Evolutionary conservation across 192 early-diverging fungal species (phyloP), one percentile per base, ranked within the genome.

Genomic region (Diversispora eburnea): DNA sequence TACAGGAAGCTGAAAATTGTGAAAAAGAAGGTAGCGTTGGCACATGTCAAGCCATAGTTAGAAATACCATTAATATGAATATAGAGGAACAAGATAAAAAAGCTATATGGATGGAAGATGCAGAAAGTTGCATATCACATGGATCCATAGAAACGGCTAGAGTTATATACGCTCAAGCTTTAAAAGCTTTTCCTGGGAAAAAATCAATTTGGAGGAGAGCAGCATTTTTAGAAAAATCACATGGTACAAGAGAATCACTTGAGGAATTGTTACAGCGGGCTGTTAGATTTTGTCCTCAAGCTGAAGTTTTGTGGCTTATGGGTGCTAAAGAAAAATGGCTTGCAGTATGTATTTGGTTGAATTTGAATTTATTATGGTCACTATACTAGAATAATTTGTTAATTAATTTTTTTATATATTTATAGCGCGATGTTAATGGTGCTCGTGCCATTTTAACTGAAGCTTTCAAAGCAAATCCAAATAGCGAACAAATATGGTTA

Each of bases 261-360:
- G 92, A 92, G 39, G 88, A 88, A 67, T 72, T 99, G 49, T 77
- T 99, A 41, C 81, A 90, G 62, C 90, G 94, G 13, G 93, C 95
- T 3, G 94, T 98, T 55, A 85, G 86, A 67, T 88, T 90, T 72
- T 97, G 94, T 76, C 97, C 96, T 55, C 91, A 94, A 51, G 91
- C 90, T 19, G 95, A 99, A 78, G 84, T 93, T 3, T 82, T 99
- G 58, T 99, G 97, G 97, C 85, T 99, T 42, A 98, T 98, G 92
- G 91, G 87, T 0, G 97, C 97, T 42, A 97, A 98, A 77, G 94
- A 97, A 62, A 93, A 92, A 77, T 98, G 97, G 97, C 66, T 89
- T 17, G 84, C 86, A 12, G 81, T 33, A 33, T 33, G 25, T 33
- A 33, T 33, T 33, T 33, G 25, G 78, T 77, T 72, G 80, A 78